Evolutionary conservation across 768 basidiomycete genomes (phyloP).

Genomic region (Pleurotus ostreatus): DNA sequence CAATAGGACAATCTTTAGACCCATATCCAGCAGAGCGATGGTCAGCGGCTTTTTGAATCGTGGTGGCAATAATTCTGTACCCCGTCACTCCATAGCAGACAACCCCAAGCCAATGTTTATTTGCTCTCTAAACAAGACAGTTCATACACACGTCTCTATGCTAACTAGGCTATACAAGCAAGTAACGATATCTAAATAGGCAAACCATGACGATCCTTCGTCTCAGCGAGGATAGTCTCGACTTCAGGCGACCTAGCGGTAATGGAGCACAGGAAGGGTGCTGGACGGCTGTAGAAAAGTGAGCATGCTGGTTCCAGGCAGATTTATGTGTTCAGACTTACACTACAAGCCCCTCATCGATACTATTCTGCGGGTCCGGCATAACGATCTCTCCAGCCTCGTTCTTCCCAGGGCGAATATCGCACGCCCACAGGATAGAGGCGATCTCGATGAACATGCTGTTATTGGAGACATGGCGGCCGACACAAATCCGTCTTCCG

Average conservation of each 20-base stretch:
- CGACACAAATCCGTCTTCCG: conserved; percentile 28
- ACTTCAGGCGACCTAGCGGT: conserved; percentile 1
- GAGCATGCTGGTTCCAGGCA: background rate
- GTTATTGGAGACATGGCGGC: conserved; percentile 27
- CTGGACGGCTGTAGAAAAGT: background rate
- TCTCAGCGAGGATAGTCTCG: background rate
- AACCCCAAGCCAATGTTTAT: no score
- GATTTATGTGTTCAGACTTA: conserved; percentile 3
- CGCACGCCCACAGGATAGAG: conserved; percentile 22
- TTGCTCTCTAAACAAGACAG: no score
- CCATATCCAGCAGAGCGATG: no score
- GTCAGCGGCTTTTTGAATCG: no score
- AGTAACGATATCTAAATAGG: background rate
- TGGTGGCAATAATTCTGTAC: no score
- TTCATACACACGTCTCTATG: no score
- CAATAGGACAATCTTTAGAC: no score
- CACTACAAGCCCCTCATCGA: conserved; percentile 14
- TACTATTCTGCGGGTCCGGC: conserved; percentile 10
- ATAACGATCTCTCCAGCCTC: conserved; percentile 9
- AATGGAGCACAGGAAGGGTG: conserved; percentile 5
- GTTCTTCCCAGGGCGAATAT: conserved; percentile 8
- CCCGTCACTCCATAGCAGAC: no score
- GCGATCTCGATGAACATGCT: conserved; percentile 31
- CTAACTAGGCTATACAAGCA: no score
- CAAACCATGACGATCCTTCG: conserved; percentile 3